A percentile compares a stretch with the other conserved stretches of the same genome.
Conservation (phyloP, 495 filamentous ascomycete species). For the Achaetomiella virescens region DNA sequence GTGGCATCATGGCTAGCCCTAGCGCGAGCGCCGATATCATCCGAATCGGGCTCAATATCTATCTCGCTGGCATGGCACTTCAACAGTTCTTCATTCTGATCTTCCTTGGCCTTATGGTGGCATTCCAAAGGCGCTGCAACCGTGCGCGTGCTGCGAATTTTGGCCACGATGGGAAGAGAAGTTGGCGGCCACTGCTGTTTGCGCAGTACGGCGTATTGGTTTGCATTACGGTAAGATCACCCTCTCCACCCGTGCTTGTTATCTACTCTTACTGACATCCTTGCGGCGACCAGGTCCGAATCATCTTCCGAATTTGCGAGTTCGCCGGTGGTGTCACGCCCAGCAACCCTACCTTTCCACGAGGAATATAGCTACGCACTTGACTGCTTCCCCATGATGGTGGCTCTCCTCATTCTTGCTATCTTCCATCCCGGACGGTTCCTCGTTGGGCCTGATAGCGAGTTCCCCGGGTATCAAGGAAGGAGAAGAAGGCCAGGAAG, state of each 20-base stretch:
- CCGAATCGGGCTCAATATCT: slow-evolving; percentile 48
- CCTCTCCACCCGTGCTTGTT: not conserved
- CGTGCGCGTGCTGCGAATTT: slow-evolving; percentile 18
- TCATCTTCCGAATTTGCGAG: slow-evolving; percentile 54
- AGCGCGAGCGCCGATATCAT: slow-evolving; percentile 15
- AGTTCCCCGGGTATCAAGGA: slow-evolving; percentile 26
- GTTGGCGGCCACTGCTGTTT: slow-evolving; percentile 43
- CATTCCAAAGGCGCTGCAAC: slow-evolving; percentile 40
- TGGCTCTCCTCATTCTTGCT: slow-evolving; percentile 42
- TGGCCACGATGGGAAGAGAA: slow-evolving; percentile 16
- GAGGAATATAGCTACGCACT: slow-evolving; percentile 52
- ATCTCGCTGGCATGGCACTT: slow-evolving; percentile 55
- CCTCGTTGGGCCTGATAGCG: slow-evolving; percentile 41
- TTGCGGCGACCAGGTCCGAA: slow-evolving; percentile 50
- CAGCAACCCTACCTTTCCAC: slow-evolving; percentile 43
- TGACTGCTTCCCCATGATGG: slow-evolving; percentile 54
- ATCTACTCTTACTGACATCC: not conserved
- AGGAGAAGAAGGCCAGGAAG: slow-evolving; percentile 33
- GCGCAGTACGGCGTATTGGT: slow-evolving; percentile 45
- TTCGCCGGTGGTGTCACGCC: slow-evolving; percentile 38
- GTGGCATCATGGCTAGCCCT: slow-evolving; percentile 40
- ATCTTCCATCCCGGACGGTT: slow-evolving; percentile 49
- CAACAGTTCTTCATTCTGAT: slow-evolving; percentile 55
- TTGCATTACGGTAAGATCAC: slow-evolving; percentile 46
- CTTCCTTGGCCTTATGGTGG: slow-evolving; percentile 42